These are phyloP conservation scores for Euphrasia confusa DNA, from an alignment of 257 asterid species.

Conservation along the genomic window DNA sequence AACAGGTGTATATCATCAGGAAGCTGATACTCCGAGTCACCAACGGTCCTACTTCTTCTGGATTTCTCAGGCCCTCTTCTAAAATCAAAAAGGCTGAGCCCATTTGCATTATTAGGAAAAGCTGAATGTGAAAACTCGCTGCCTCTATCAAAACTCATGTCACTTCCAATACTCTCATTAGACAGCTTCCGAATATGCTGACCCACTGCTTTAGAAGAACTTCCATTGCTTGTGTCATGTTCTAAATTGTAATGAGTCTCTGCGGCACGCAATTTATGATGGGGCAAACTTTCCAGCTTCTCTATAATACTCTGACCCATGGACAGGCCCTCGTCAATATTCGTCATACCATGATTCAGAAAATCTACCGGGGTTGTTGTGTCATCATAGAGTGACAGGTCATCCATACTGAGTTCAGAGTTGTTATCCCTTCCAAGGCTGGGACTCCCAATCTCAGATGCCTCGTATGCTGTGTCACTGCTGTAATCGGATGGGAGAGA, in stretches of 20 bases:
- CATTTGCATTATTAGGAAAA: slow-evolving; percentile 39
- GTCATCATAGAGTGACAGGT: slow-evolving; percentile 63
- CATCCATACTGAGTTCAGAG: slow-evolving; percentile 79
- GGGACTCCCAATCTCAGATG: slow-evolving; percentile 78
- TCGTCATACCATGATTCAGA: slow-evolving; percentile 90
- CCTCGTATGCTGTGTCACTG: slow-evolving; percentile 85
- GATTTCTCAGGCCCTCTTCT: slow-evolving; percentile 46
- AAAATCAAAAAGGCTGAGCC: slow-evolving; percentile 40
- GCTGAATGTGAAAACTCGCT: slow-evolving; percentile 48
- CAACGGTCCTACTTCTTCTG: slow-evolving; percentile 34
- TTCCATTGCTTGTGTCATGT: slow-evolving; percentile 43
- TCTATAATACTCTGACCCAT: slow-evolving; percentile 95
- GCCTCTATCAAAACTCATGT: slow-evolving; percentile 62
- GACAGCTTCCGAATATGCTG: slow-evolving; percentile 60
- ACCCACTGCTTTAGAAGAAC: slow-evolving; percentile 46
- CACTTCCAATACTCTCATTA: slow-evolving; percentile 74
- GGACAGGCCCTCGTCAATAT: slow-evolving; percentile 90
- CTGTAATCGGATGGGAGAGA: slow-evolving; percentile 76
- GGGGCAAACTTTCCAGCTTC: slow-evolving; percentile 75
- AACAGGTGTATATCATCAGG: slow-evolving; percentile 62
- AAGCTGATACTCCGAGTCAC: slow-evolving; percentile 18
- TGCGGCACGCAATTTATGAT: slow-evolving; percentile 41
- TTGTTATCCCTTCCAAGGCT: slow-evolving; percentile 71
- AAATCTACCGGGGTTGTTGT: slow-evolving; percentile 72
- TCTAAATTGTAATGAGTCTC: slow-evolving; percentile 33